Percentiles rank a stretch among this genome's conserved stretches.
Conservation (phyloP, 1,284 basidiomycete species). For the Hymenochaete sp. region DNA sequence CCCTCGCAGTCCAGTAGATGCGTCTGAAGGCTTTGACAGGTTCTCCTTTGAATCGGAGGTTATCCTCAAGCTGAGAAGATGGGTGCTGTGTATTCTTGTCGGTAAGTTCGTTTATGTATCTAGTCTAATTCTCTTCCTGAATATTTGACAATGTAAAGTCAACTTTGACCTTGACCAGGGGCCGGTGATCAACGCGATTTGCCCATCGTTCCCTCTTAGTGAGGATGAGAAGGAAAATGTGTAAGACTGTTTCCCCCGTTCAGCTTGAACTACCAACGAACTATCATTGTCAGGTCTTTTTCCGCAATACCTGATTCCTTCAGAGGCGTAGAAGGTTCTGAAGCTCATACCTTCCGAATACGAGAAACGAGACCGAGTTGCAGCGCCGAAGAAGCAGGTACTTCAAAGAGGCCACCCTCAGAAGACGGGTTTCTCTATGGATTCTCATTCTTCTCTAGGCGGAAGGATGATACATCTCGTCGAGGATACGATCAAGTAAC, state of each 20-base stretch:
- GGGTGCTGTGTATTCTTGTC: constrained; percentile 74
- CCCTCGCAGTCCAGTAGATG: constrained; percentile 13
- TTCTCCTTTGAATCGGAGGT: too few relatives aligned
- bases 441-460: constrained; percentile 75
- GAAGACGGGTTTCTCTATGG: constrained; percentile 74
- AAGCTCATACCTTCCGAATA: constrained; percentile 68
- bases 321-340: constrained; percentile 68
- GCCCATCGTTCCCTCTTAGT: constrained; percentile 54
- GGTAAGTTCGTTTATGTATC: constrained; percentile 35
- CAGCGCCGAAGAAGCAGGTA: constrained; percentile 23
- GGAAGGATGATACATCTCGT: constrained; percentile 58
- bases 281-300: constrained; percentile 59
- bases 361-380: constrained; percentile 32
- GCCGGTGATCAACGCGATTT: constrained; percentile 70
- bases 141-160: constrained; percentile 37
- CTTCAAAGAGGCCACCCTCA: constrained; percentile 28
- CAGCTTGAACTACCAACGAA: constrained; percentile 14
- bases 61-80: constrained; percentile 50
- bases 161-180: constrained; percentile 86
- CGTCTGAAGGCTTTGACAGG: constrained; percentile 35
- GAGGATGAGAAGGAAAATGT: constrained; percentile 74
- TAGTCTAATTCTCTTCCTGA: constrained; percentile 9
- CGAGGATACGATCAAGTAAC: constrained; percentile 82
- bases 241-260: constrained; percentile 37
- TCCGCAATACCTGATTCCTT: constrained; percentile 90